A percentile compares a stretch with the other conserved stretches of the same genome.
phyloP scores from a whole-genome alignment of 2,329 filamentous ascomycete genomes.

The Aspergillus sp. region DNA sequence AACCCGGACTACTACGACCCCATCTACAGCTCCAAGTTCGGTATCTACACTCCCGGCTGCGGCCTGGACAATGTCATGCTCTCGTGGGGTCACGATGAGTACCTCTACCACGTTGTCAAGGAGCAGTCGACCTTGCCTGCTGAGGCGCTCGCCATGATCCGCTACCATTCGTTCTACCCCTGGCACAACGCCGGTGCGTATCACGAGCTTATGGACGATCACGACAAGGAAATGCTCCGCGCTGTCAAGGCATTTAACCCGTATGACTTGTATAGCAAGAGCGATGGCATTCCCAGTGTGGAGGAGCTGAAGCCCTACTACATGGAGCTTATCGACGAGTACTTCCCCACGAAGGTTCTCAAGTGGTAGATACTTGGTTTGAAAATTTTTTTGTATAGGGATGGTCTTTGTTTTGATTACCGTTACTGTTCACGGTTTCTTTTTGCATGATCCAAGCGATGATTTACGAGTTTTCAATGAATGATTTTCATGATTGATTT shows the following conservation, averaged over 20 bases:
- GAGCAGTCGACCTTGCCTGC: constrained; percentile 70
- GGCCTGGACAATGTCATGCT: constrained; percentile 85
- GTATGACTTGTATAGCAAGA: constrained; percentile 89
- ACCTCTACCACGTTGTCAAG: constrained; percentile 71
- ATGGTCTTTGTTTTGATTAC: not conserved
- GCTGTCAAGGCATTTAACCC: constrained; percentile 84
- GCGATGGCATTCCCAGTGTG: constrained; percentile 67
- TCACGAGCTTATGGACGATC: constrained; percentile 71
- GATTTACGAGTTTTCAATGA: constrained; percentile 4
- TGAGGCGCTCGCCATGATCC: constrained; percentile 85
- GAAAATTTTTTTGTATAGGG: not conserved
- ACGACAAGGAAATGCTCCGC: constrained; percentile 71
- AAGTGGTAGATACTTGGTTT: constrained; percentile 51
- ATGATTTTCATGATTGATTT: not conserved
- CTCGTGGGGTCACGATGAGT: constrained; percentile 62
- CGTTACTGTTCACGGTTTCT: not conserved
- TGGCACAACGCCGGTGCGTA: constrained; percentile 84
- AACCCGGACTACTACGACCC: constrained; percentile 69
- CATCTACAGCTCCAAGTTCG: constrained; percentile 67
- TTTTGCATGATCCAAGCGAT: constrained; percentile 5
- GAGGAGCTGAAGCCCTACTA: constrained; percentile 77
- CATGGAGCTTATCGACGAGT: constrained; percentile 66
- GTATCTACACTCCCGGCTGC: constrained; percentile 73
- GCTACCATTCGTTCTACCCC: constrained; percentile 88
- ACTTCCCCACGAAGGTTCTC: constrained; percentile 61